Evolutionary conservation across 2,329 filamentous ascomycete species (phyloP), one percentile per base, ranked within the genome.

Genomic region (Pyricularia pennisetigena): DNA sequence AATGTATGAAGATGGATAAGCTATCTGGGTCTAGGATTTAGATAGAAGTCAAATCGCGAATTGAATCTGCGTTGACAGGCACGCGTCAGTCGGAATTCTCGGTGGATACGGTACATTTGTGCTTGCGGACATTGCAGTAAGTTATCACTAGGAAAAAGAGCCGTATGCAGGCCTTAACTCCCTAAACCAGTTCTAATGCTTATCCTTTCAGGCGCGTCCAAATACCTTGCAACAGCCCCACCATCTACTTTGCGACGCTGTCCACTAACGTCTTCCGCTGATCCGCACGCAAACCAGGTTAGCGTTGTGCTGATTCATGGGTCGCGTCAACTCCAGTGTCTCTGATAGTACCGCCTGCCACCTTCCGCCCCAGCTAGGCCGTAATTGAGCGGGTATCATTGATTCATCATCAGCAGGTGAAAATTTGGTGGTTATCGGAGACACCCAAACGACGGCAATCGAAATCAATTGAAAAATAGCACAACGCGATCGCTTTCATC

Each of bases 401-500:
- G 68, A 70, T 68, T 41, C 64, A 68, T 68, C 30, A 69, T 72
- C 57, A 61, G 57, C n/a, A 12, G 57, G 65, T 70, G 68, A 73
- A 74, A 74, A 73, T 68, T 72, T 71, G 68, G 69, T 68, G 65
- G 68, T 65, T 26, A 41, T 32, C 30, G 69, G 69, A 68, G 65
- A 41, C 57, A 71, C 65, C 69, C 71, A 71, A 73, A 71, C 65
- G 41, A 30, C 23, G 69, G 67, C 72, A 72, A 73, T 26, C 29
- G 57, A 29, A 16, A 70, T 76, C 75, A 76, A 77, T 76, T 74
- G 57, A 63, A 74, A 71, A 72, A 71, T 71, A 73, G 69, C 75
- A 71, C 76, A 72, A 77, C 76, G 69, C 74, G 72, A 70, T 72
- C 73, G 59, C 73, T 81, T 80, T 69, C 76, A 80, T 81, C 79